A percentile compares a stretch with the other conserved stretches of the same genome.
Evolutionary conservation across 1,139 yeast genomes (phyloP).

Genomic region (Pneumocystis canis): DNA sequence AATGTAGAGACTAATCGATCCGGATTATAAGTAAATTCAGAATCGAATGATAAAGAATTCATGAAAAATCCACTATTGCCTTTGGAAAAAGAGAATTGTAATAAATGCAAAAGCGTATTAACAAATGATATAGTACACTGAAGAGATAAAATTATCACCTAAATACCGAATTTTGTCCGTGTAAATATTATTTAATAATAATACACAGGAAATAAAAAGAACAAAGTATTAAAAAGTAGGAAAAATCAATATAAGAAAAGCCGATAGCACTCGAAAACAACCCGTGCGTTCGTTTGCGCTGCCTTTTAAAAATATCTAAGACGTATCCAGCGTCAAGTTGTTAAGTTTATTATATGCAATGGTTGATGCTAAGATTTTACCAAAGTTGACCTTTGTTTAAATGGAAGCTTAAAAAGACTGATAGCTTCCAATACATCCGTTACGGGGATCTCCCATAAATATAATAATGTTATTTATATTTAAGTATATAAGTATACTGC

Average conservation of each 20-base stretch:
- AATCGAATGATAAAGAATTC: not conserved
- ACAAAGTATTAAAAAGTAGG: too few species aligned
- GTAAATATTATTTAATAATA: too few species aligned
- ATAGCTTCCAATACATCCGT: not conserved
- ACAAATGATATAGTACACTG: too few species aligned
- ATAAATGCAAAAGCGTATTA: too few species aligned
- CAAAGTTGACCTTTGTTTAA: not conserved
- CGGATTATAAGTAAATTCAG: not conserved
- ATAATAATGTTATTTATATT: not conserved
- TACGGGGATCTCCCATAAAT: not conserved
- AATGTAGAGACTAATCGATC: not conserved
- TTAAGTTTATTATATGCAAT: not conserved
- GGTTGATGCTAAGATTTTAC: not conserved
- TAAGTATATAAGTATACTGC: too few species aligned
- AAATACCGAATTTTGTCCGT: too few species aligned
- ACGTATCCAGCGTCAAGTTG: not conserved
- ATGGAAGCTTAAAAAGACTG: not conserved
- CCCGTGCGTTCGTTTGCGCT: not conserved
- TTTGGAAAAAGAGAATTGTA: not conserved
- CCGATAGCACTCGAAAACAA: not conserved
- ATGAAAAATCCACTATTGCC: not conserved
- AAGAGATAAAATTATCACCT: too few species aligned
- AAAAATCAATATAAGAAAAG: not conserved
- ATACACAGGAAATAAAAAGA: too few species aligned
- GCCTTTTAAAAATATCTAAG: not conserved